phyloP scores from a whole-genome alignment of 129 eudicot genomes.

The Artemisia annua region DNA sequence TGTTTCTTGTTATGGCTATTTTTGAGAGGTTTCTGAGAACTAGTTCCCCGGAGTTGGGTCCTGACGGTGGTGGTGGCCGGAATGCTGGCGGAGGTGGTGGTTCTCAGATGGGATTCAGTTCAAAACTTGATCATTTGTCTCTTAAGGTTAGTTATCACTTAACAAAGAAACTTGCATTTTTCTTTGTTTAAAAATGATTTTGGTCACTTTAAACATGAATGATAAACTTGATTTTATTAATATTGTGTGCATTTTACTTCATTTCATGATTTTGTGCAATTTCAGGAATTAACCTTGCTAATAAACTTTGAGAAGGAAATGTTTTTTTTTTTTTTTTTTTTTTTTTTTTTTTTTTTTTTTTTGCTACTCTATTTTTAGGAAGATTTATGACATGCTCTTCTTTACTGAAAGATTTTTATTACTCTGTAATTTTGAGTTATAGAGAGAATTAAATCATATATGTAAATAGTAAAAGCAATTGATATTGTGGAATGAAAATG shows the following conservation, averaged over 20 bases:
- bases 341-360: neutral
- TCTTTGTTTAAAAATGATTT: neutral
- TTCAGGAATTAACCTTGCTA: slow-evolving; percentile 4
- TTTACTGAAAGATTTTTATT: neutral
- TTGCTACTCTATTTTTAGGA: neutral
- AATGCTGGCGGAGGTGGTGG: slow-evolving; percentile 37
- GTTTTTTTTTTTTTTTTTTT: neutral
- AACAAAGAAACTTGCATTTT: neutral
- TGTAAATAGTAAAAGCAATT: neutral
- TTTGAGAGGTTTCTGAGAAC: slow-evolving; percentile 84
- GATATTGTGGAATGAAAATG: neutral
- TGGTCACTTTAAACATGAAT: slow-evolving; percentile 14
- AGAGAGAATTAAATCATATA: neutral
- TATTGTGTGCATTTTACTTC: slow-evolving; percentile 11
- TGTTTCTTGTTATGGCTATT: slow-evolving; percentile 93
- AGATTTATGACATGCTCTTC: neutral
- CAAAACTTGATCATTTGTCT: slow-evolving; percentile 54
- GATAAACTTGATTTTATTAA: neutral
- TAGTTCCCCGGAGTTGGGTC: slow-evolving; percentile 41
- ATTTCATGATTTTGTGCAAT: neutral
- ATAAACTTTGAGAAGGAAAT: neutral
- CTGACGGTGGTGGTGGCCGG: slow-evolving; percentile 42
- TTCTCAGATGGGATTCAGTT: slow-evolving; percentile 50
- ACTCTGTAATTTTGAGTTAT: neutral
- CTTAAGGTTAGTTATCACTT: slow-evolving; percentile 57